Base-by-base conservation (phyloP, 768 basidiomycete genomes). In the Rickenella mellea region DNA sequence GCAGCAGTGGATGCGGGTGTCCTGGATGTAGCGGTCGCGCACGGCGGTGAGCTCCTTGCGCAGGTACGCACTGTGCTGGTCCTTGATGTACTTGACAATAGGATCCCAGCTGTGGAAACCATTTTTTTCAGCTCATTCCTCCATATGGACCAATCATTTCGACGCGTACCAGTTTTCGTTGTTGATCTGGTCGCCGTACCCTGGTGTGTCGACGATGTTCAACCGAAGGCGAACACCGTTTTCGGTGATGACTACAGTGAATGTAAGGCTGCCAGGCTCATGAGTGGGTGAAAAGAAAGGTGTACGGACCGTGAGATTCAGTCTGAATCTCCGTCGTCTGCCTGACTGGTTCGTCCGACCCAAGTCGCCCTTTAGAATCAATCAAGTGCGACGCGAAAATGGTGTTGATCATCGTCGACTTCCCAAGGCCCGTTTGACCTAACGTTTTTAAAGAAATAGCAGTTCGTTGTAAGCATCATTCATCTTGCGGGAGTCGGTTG, bases 201-300 rank as follows among this genome's bases (percentile, higher is more conserved):
- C 94, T 41, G 94, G 94, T 9, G 96, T 99, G 65, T 99, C 94
- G 51, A 98, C 90, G 50, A 99, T 97, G 73, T 97, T 98, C 56
- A 99, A 69, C 40, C 90, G 78, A 47, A 99, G 76, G 59, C 80
- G 83, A 46, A 99, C 94, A 43, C 90, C 90, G 51, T 98, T 97
- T 65, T 99, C 94, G 41, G 83, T 82, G 53, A 99, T 92, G 49
- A 94, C 93, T 98, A 51, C 22, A 38, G 8, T 26, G 33, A 26
- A 33, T 3, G 19, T 4, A 25, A 21, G 36, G 10, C 43, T 21
- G 14, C n/a, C 21, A n/a, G 25, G 37, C 20, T 4, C 9, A 24
- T 4, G 33, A 36, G 19, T 21, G 10, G 20, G 2, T 28, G 29
- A 15, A 41, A 44, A 42, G 24, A 22, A 27, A 29, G 9, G 15